Evolutionary conservation across 73 alveolate genomes (phyloP).

Genomic region (Paramecium octaurelia): DNA sequence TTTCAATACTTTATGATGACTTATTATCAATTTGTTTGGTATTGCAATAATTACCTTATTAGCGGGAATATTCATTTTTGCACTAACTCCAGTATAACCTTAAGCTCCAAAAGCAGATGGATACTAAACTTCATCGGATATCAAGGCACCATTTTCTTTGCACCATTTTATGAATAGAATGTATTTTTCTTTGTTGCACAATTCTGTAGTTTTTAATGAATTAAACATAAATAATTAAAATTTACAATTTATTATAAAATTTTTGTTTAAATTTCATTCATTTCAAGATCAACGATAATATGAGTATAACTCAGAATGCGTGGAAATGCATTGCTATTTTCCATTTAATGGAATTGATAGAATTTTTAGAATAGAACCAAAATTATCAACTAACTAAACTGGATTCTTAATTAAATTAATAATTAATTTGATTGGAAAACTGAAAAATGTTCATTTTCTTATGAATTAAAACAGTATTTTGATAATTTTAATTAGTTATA

Average conservation of each 20-base stretch:
- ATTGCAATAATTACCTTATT: conserved; percentile 56
- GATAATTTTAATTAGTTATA: neutral
- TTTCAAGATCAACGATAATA: neutral
- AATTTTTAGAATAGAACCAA: neutral
- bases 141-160: conserved; percentile 54
- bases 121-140: conserved; percentile 15
- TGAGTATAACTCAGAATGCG: too few species aligned
- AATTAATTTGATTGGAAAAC: neutral
- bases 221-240: neutral
- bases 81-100: conserved; percentile 36
- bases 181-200: neutral
- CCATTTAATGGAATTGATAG: neutral
- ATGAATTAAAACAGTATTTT: neutral
- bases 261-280: neutral
- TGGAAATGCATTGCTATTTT: too few species aligned
- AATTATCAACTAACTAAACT: neutral
- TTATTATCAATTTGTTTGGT: conserved; percentile 43
- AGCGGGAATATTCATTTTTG: conserved; percentile 24
- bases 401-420: neutral
- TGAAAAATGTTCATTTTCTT: neutral
- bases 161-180: conserved; percentile 13
- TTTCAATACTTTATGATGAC: conserved; percentile 43
- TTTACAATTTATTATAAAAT: neutral
- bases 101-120: conserved; percentile 43
- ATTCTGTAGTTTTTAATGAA: neutral